Evolutionary conservation across 371 early-diverging fungal genomes (phyloP).

Genomic region (Saksenaea vasiformis): DNA sequence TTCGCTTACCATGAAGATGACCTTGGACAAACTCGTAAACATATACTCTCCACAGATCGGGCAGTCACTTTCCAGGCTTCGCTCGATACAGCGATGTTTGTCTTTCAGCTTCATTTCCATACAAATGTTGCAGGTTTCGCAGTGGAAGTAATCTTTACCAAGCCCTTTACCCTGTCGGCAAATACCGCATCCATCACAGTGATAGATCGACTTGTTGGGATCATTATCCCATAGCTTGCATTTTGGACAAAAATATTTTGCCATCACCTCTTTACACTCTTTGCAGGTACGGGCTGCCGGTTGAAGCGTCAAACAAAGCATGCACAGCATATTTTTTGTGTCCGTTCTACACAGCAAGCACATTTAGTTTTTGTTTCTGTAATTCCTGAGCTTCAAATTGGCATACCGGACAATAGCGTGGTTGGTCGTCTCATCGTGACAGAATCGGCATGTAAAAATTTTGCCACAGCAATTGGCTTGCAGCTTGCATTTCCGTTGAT

Average conservation of each 20-base stretch:
- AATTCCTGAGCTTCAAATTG: background rate
- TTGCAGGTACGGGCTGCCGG: conserved; percentile 77
- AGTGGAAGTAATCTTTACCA: conserved; percentile 89
- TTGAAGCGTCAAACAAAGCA: conserved; percentile 85
- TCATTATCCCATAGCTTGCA: conserved; percentile 96
- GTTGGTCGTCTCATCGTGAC: conserved; percentile 90
- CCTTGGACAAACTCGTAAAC: conserved; percentile 82
- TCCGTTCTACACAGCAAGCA: conserved; percentile 49
- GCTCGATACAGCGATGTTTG: conserved; percentile 93
- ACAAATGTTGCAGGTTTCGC: conserved; percentile 93
- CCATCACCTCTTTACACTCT: conserved; percentile 65
- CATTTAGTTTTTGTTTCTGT: conserved; percentile 11
- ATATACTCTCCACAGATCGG: conserved; percentile 98
- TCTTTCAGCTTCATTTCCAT: conserved; percentile 74
- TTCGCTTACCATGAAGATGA: conserved; percentile 81
- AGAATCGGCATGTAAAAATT: conserved; percentile 93
- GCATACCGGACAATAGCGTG: conserved; percentile 81
- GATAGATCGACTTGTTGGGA: conserved; percentile 81
- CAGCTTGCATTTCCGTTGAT: conserved; percentile 84
- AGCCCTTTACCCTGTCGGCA: conserved; percentile 89
- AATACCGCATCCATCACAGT: conserved; percentile 92
- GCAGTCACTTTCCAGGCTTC: conserved; percentile 90
- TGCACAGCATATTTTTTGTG: conserved; percentile 91
- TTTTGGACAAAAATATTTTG: conserved; percentile 86
- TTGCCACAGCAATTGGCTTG: conserved; percentile 91